Evolutionary conservation across 108 stramenopile species (phyloP).

Genomic region (Nitzschia putrida): DNA sequence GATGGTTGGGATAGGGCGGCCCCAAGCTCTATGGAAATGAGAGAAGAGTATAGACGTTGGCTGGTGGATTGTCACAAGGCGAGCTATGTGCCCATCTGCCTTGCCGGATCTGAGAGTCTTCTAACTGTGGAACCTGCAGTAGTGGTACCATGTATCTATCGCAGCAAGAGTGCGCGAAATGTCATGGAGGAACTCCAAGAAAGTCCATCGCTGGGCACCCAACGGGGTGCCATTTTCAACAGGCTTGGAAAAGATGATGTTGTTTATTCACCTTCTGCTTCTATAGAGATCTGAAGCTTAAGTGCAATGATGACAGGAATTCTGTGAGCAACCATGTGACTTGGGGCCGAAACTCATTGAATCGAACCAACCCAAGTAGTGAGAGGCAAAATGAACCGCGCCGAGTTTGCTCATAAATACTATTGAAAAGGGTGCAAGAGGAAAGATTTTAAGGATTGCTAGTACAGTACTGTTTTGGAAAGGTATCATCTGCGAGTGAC

Average conservation of each 20-base stretch:
- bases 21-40: constrained; percentile 47
- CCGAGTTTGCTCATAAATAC: too few relatives aligned
- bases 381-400: too few relatives aligned
- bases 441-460: too few relatives aligned
- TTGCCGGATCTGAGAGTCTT: constrained; percentile 60
- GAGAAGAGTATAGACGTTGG: constrained; percentile 77
- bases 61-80: constrained; percentile 87
- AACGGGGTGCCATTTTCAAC: background rate
- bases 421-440: too few relatives aligned
- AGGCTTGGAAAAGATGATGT: background rate
- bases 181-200: background rate
- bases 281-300: background rate
- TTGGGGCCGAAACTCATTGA: too few relatives aligned
- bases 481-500: too few relatives aligned
- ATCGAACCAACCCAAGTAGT: too few relatives aligned
- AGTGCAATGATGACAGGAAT: too few relatives aligned
- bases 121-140: constrained; percentile 80
- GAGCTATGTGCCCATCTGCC: constrained; percentile 84
- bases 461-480: too few relatives aligned
- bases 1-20: constrained; percentile 70
- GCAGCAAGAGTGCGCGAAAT: background rate
- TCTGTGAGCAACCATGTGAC: too few relatives aligned
- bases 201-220: background rate
- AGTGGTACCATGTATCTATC: constrained; percentile 33
- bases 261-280: background rate